These are phyloP conservation scores for Mycena vulgaris DNA, from an alignment of 768 basidiomycete species.

Conservation along the genomic window DNA sequence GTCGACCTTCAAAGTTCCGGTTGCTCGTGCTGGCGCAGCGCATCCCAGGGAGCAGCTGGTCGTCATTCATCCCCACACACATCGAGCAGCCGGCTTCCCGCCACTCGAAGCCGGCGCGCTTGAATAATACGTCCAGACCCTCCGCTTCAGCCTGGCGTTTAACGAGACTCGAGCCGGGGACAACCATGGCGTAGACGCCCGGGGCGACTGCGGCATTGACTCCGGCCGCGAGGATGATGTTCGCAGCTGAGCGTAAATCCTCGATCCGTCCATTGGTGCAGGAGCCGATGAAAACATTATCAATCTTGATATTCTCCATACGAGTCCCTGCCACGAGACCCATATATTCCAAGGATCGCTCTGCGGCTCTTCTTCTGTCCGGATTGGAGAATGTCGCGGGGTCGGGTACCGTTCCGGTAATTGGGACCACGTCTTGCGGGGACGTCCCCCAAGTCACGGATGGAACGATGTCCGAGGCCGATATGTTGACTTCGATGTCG, in stretches of 20 bases:
- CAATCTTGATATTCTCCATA: slow-evolving; percentile 83
- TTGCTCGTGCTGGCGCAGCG: slow-evolving; percentile 95
- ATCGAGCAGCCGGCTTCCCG: slow-evolving; percentile 96
- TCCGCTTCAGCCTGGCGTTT: slow-evolving; percentile 93
- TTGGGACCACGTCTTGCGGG: slow-evolving; percentile 89
- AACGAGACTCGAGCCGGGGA: slow-evolving; percentile 92
- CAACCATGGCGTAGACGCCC: slow-evolving; percentile 88
- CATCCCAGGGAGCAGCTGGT: slow-evolving; percentile 86
- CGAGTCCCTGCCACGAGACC: slow-evolving; percentile 82
- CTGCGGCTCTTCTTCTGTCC: slow-evolving; percentile 74
- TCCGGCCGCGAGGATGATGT: slow-evolving; percentile 81
- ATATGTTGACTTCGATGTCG: slow-evolving; percentile 84
- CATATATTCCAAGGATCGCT: slow-evolving; percentile 89
- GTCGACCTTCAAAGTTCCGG: slow-evolving; percentile 92
- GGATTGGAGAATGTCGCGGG: slow-evolving; percentile 76
- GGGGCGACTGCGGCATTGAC: slow-evolving; percentile 81
- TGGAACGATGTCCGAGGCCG: slow-evolving; percentile 88
- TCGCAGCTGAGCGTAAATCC: slow-evolving; percentile 91
- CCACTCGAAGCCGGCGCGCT: slow-evolving; percentile 94
- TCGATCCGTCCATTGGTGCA: slow-evolving; percentile 96
- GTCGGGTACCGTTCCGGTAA: slow-evolving; percentile 85
- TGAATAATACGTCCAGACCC: slow-evolving; percentile 88
- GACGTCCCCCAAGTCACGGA: slow-evolving; percentile 95
- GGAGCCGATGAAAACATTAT: slow-evolving; percentile 94
- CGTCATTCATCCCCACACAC: slow-evolving; percentile 97